Conservation (phyloP, 768 basidiomycete species). For the Leccinum uliginosum region DNA sequence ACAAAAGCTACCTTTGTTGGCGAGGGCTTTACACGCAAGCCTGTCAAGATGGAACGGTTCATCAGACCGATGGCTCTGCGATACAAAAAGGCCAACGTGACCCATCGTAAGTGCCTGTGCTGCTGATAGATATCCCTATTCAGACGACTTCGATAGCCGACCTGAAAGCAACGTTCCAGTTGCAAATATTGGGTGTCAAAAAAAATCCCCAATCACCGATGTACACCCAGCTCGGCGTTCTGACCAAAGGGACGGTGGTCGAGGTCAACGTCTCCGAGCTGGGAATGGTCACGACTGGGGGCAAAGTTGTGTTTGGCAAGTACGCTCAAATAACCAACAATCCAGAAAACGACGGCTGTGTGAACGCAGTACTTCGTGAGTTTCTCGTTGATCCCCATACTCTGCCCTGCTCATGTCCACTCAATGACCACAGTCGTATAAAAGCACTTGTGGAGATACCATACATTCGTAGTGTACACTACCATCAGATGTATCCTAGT, state of each 20-base stretch:
- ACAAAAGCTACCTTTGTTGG: constrained; percentile 99
- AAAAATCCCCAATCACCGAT: constrained; percentile 99
- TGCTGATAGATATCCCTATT: not conserved
- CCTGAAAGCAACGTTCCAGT: constrained; percentile 96
- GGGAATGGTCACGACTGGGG: constrained; percentile 95
- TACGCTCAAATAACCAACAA: constrained; percentile 94
- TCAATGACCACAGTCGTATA: constrained; percentile 24
- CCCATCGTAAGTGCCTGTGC: constrained; percentile 71
- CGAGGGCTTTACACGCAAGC: constrained; percentile 96
- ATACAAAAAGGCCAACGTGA: constrained; percentile 98
- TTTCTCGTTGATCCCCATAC: constrained; percentile 11
- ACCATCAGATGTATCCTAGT: constrained; percentile 13
- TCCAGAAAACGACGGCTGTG: constrained; percentile 94
- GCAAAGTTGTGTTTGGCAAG: constrained; percentile 91
- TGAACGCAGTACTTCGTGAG: constrained; percentile 90
- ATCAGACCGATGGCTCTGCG: constrained; percentile 96
- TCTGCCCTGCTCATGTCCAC: constrained; percentile 1
- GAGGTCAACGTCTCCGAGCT: constrained; percentile 99
- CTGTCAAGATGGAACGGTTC: constrained; percentile 98
- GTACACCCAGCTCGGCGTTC: constrained; percentile 93
- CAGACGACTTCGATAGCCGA: constrained; percentile 57
- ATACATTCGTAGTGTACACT: not conserved
- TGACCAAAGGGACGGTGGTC: constrained; percentile 97
- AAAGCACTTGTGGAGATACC: not conserved
- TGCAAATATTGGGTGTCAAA: constrained; percentile 96